A percentile compares a stretch with the other conserved stretches of the same genome.
Conservation (phyloP, 805 yeast genomes). For the Hanseniaspora valbyensis region DNA sequence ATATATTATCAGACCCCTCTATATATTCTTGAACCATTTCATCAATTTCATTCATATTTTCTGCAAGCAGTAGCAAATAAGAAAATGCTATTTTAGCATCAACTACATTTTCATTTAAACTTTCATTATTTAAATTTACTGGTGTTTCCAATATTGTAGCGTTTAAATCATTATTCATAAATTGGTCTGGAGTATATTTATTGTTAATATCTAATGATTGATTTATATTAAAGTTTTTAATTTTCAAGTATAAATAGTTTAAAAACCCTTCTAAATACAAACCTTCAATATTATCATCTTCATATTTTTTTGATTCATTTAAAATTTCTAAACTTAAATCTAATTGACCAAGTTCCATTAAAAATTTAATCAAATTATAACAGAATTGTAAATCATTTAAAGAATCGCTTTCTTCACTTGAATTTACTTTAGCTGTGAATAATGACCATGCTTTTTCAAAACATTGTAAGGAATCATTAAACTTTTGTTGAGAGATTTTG, state of each 20-base stretch:
- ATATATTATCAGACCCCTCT: constrained; percentile 50
- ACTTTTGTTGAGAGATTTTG: constrained; percentile 73
- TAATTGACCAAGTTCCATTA: constrained; percentile 58
- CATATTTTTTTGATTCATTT: constrained; percentile 56
- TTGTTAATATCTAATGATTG: constrained; percentile 19
- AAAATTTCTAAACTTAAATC: constrained; percentile 61
- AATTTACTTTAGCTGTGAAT: constrained; percentile 44
- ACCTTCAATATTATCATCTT: constrained; percentile 73
- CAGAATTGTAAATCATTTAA: constrained; percentile 34
- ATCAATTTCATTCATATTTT: constrained; percentile 32
- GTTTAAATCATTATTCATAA: constrained; percentile 25
- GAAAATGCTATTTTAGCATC: constrained; percentile 34
- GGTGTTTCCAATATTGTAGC: constrained; percentile 25
- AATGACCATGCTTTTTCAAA: constrained; percentile 61
- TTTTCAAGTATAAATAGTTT: constrained; percentile 40
- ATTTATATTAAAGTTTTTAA: constrained; percentile 21
- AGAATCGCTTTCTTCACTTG: constrained; percentile 31
- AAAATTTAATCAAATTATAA: constrained; percentile 10
- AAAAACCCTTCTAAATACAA: constrained; percentile 78
- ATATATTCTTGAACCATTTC: constrained; percentile 9
- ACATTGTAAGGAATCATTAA: constrained; percentile 61
- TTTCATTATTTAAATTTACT: constrained; percentile 31
- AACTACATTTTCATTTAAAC: constrained; percentile 20
- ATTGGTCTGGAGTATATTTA: constrained; percentile 23
- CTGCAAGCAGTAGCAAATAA: constrained; percentile 35